Conservation (phyloP, 352 stramenopile species). For the Pythium guiyangense region DNA sequence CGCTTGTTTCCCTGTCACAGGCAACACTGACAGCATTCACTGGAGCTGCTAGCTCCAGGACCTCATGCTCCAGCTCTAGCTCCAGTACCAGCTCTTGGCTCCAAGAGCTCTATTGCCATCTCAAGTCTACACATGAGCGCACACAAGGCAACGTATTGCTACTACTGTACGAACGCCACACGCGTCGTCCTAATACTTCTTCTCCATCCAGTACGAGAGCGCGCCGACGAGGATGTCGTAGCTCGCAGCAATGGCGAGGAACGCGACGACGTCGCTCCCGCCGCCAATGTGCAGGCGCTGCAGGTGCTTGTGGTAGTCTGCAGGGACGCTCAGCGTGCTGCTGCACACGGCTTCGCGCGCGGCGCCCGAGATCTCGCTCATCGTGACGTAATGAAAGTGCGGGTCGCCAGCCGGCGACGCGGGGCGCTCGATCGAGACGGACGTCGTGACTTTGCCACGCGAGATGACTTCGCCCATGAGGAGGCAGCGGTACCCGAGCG, state of each 20-base stretch:
- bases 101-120: too few relatives aligned
- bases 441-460: constrained; percentile 71
- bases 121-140: too few relatives aligned
- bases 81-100: too few relatives aligned
- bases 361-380: constrained; percentile 65
- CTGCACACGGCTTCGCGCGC: constrained; percentile 61
- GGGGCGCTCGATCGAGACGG: constrained; percentile 62
- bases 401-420: constrained; percentile 38
- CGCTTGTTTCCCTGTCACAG: too few relatives aligned
- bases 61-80: too few relatives aligned
- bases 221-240: constrained; percentile 75
- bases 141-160: background rate
- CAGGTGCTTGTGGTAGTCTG: constrained; percentile 59
- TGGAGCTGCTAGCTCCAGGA: too few relatives aligned
- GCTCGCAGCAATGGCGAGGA: constrained; percentile 60
- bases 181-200: constrained; percentile 38
- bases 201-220: constrained; percentile 74
- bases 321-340: constrained; percentile 67
- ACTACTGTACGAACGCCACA: background rate
- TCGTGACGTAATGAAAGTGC: constrained; percentile 72
- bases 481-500: constrained; percentile 57
- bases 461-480: constrained; percentile 83
- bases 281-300: constrained; percentile 72
- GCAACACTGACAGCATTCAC: too few relatives aligned
- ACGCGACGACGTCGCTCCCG: constrained; percentile 71